Evolutionary conservation across 208 protist genomes (phyloP).

Genomic region (Wallacemonas sp.): DNA sequence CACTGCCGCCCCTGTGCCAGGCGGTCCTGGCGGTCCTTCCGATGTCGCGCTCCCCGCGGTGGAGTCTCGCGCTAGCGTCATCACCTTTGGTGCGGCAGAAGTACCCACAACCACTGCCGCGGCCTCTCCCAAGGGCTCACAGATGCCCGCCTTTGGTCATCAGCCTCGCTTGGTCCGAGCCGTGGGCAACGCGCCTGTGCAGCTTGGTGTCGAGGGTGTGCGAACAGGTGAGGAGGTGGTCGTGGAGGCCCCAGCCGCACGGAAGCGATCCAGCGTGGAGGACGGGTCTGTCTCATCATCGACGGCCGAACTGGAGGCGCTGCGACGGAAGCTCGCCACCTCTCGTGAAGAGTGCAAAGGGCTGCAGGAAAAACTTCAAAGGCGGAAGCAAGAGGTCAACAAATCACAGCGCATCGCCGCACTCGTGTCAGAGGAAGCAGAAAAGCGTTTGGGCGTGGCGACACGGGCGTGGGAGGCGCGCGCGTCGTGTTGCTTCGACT

Average conservation of each 20-base stretch:
- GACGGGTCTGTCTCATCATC: background rate
- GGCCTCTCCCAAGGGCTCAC: background rate
- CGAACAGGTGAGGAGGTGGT: constrained; percentile 68
- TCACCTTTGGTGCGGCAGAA: constrained; percentile 33
- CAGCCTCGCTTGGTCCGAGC: background rate
- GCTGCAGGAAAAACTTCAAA: constrained; percentile 24
- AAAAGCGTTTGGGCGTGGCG: background rate
- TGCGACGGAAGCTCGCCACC: constrained; percentile 12
- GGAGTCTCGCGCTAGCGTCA: constrained; percentile 21
- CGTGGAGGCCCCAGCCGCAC: constrained; percentile 16
- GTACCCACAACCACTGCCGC: background rate
- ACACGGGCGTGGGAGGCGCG: constrained; percentile 6
- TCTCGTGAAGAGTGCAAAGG: constrained; percentile 17
- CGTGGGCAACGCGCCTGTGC: background rate
- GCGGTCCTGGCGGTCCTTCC: background rate
- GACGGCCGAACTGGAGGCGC: constrained; percentile 15
- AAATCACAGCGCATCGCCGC: background rate
- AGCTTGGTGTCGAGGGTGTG: constrained; percentile 56
- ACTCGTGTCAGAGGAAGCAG: constrained; percentile 12
- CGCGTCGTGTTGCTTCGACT: background rate
- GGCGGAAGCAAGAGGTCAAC: constrained; percentile 17
- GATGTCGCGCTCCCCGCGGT: background rate
- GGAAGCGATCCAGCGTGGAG: background rate
- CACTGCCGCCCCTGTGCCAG: too few species aligned
- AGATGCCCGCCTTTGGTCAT: constrained; percentile 8